Evolutionary conservation across 2,329 filamentous ascomycete genomes (phyloP).

Genomic region (Hypocrella siamensis): DNA sequence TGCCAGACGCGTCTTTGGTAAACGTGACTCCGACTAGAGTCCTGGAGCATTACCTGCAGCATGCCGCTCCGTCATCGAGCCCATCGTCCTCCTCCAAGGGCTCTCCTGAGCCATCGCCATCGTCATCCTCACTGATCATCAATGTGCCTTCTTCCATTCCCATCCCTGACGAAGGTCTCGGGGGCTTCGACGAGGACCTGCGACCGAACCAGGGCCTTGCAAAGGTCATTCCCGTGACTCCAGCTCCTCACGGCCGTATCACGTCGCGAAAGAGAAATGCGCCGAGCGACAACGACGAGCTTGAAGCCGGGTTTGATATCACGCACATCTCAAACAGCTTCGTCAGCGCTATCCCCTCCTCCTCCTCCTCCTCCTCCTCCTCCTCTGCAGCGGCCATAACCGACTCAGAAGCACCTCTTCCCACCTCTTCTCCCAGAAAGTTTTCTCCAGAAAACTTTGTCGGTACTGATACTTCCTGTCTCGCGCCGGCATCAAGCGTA

Average conservation of each 20-base stretch:
- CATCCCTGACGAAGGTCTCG: slow-evolving; percentile 2
- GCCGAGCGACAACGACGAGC: neutral
- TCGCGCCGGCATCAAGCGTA: slow-evolving; percentile 3
- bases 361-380: neutral
- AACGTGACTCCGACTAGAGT: slow-evolving; percentile 31
- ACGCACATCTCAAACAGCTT: slow-evolving; percentile 19
- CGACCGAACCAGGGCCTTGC: too few relatives aligned
- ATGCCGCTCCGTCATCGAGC: slow-evolving; percentile 1
- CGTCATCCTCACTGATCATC: neutral
- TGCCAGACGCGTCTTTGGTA: slow-evolving; percentile 14
- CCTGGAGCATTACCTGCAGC: slow-evolving; percentile 30
- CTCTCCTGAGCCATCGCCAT: too few relatives aligned
- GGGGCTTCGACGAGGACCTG: too few relatives aligned
- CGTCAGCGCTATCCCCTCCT: slow-evolving; percentile 7
- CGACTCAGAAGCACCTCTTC: too few relatives aligned
- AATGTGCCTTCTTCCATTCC: slow-evolving; percentile 13
- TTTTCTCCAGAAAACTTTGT: too few relatives aligned
- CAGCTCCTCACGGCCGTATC: neutral
- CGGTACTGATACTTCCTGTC: too few relatives aligned
- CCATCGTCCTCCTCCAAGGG: neutral
- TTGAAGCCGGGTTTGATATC: slow-evolving; percentile 8
- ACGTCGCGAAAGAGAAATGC: neutral
- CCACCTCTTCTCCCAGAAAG: too few relatives aligned
- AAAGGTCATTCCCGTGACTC: slow-evolving; percentile 12
- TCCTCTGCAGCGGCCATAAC: too few relatives aligned